phyloP scores from a whole-genome alignment of 2,329 filamentous ascomycete species.

The Stenocarpella maydis region DNA sequence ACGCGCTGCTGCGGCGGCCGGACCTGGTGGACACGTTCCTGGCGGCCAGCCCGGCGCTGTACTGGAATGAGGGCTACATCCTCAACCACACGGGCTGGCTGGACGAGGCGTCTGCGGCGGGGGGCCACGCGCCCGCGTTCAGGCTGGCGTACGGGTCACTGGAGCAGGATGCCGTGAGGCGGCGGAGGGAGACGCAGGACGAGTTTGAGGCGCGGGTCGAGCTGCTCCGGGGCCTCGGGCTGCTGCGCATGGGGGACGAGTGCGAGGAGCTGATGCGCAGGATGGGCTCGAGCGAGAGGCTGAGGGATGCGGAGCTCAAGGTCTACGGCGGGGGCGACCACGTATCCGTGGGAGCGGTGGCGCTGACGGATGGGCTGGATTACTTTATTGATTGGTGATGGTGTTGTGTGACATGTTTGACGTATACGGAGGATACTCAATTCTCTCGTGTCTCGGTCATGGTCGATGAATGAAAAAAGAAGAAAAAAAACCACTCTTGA shows the following conservation, averaged over 20 bases:
- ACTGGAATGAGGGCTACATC: conserved; percentile 37
- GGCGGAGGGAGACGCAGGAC: conserved; percentile 38
- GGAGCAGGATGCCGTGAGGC: conserved; percentile 37
- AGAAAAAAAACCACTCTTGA: too few species aligned
- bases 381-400: conserved; percentile 40
- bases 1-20: conserved; percentile 37
- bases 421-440: not conserved
- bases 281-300: conserved; percentile 34
- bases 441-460: not conserved
- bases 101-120: conserved; percentile 28
- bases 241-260: conserved; percentile 36
- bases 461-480: not conserved
- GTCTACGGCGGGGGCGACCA: conserved; percentile 40
- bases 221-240: conserved; percentile 27
- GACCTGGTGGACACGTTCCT: conserved; percentile 41
- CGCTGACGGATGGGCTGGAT: conserved; percentile 39
- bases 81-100: conserved; percentile 35
- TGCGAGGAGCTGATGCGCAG: conserved; percentile 37
- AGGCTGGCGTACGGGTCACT: conserved; percentile 38
- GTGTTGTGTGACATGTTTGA: not conserved
- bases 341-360: conserved; percentile 37
- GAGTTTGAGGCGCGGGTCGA: conserved; percentile 35
- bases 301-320: conserved; percentile 39
- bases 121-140: conserved; percentile 37
- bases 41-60: conserved; percentile 38